Evolutionary conservation across 1,139 yeast species (phyloP).

Genomic region (Magnusiomyces tetraspermus): DNA sequence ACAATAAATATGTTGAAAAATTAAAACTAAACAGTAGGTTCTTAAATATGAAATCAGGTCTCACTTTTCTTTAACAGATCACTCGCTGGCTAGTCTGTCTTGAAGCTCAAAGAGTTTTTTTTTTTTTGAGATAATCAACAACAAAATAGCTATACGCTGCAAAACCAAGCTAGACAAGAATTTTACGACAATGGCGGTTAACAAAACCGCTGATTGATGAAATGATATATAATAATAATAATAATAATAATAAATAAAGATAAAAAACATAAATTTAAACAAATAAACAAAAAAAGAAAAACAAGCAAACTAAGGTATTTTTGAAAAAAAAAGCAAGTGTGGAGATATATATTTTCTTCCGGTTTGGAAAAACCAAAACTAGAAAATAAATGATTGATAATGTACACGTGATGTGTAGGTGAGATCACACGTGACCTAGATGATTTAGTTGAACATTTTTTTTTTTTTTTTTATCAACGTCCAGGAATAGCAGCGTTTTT

Average conservation of each 20-base stretch:
- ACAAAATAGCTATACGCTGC: constrained; percentile 51
- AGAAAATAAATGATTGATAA: no score
- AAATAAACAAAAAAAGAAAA: no score
- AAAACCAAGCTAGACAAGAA: constrained; percentile 49
- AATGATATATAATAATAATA: constrained; percentile 22
- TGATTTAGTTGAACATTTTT: no score
- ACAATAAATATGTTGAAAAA: constrained; percentile 1
- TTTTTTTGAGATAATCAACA: constrained; percentile 49
- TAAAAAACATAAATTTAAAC: no score
- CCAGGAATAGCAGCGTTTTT: not conserved
- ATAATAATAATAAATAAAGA: no score
- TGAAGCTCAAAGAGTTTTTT: constrained; percentile 57
- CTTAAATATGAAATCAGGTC: not conserved
- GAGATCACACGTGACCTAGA: no score
- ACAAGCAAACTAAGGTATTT: no score
- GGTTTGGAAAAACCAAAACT: no score
- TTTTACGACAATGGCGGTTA: constrained; percentile 52
- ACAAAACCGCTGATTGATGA: constrained; percentile 44
- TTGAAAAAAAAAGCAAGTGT: no score
- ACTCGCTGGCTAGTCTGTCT: constrained; percentile 60
- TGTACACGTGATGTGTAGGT: no score
- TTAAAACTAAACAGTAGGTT: not conserved
- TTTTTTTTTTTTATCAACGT: not conserved
- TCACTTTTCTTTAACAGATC: constrained; percentile 53
- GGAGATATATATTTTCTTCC: no score